Base-by-base conservation (phyloP, 148 eudicot species). In the Camellia lanceoleosa region DNA sequence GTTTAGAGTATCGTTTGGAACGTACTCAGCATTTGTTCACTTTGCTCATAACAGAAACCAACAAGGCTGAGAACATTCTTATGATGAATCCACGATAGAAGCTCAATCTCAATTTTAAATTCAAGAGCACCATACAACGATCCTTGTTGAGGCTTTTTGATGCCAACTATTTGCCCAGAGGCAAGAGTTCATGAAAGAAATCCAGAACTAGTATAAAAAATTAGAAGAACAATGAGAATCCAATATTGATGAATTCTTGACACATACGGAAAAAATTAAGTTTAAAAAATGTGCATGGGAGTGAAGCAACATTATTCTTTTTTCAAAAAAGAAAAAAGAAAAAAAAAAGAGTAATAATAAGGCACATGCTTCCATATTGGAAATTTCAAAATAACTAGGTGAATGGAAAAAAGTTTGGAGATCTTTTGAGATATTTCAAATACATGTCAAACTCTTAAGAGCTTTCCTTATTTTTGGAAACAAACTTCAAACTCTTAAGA, bases 11-110 rank as follows among this genome's bases (percentile, higher is more conserved):
- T 89, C 91, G 78, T 83, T 87, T 10, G 89, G 66, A 73, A 89
- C 81, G 14, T 83, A 89, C 79, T 89, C 91, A 89, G 75, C 85
- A 89, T 89, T 64, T 87, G 91, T 76, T 89, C 91, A 38, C 87
- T 88, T 75, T 85, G 89, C 60, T 87, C 88, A 16, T 85, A 87
- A 78, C 91, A 89, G 80, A 89, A 89, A 43, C 91, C 91, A 9
- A 82, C 88, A 61, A 89, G 91, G 80, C 81, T 59, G 71, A 89
- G 88, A 8, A 89, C 89, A 79, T 89, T 89, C 76, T 87, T 89
- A 76, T 89, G 91, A 83, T 89, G 89, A 82, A 89, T 85, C 23
- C 89, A 68, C 11, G 91, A 87, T 15, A 89, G 42, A 78, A 89
- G 88, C 78, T 89, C 89, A 23, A 89, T 89, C 81, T 89, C 91